phyloP scores from a whole-genome alignment of 805 yeast species.

The Komagataella kurtzmanii region DNA sequence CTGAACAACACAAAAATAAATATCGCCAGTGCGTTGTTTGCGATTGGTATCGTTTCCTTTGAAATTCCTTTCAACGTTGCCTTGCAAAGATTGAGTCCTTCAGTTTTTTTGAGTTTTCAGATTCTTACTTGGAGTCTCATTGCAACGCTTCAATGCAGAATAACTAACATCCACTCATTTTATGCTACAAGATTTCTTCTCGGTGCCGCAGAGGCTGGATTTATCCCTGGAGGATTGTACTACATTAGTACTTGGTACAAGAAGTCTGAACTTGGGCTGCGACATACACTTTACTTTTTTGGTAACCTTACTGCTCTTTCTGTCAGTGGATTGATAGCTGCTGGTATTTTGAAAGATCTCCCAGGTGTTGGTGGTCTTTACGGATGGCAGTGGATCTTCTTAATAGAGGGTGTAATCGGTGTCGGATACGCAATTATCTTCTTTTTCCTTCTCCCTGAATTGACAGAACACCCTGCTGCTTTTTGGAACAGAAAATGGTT shows the following conservation, averaged over 20 bases:
- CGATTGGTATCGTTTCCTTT: conserved; percentile 24
- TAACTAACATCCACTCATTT: conserved; percentile 12
- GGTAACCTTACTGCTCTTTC: conserved; percentile 23
- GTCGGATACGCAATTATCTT: conserved; percentile 18
- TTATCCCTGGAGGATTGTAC: conserved; percentile 27
- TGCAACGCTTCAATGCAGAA: conserved; percentile 19
- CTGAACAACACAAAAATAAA: conserved; percentile 27
- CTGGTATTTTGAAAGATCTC: conserved; percentile 22
- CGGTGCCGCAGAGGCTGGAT: conserved; percentile 28
- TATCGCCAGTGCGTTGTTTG: conserved; percentile 24
- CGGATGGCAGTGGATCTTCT: conserved; percentile 39
- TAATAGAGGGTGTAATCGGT: conserved; percentile 32
- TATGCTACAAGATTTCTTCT: conserved; percentile 21
- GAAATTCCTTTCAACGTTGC: conserved; percentile 25
- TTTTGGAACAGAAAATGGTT: conserved; percentile 13
- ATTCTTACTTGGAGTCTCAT: conserved; percentile 25
- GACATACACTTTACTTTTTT: conserved; percentile 22
- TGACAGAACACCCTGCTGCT: conserved; percentile 17
- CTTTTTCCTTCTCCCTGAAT: conserved; percentile 19
- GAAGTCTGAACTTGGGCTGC: conserved; percentile 20
- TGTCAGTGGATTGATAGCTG: conserved; percentile 24
- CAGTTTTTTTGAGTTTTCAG: conserved; percentile 3
- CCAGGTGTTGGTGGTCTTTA: conserved; percentile 20
- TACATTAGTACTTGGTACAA: conserved; percentile 25
- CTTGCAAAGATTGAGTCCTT: conserved; percentile 24